Conservation (phyloP, 1,139 yeast species). For the Protomyces arabidopsidicola region DNA sequence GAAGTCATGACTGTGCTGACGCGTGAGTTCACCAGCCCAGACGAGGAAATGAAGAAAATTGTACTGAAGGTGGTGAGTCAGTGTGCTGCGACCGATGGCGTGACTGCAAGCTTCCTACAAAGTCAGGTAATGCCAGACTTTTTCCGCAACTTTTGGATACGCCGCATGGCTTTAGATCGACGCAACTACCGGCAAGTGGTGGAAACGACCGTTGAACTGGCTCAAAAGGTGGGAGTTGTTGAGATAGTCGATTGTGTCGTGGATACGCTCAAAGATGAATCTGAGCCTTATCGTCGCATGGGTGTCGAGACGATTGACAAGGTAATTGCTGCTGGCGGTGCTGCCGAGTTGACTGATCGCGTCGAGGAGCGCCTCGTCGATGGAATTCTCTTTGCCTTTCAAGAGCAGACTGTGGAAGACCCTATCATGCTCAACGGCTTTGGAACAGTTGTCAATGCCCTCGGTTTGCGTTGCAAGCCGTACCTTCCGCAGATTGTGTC, state of each 20-base stretch:
- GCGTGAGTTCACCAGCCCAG: slow-evolving; percentile 75
- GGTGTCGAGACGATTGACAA: slow-evolving; percentile 63
- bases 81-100: slow-evolving; percentile 52
- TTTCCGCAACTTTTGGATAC: slow-evolving; percentile 66
- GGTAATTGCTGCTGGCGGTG: slow-evolving; percentile 47
- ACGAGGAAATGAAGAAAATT: slow-evolving; percentile 80
- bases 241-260: slow-evolving; percentile 58
- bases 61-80: slow-evolving; percentile 61
- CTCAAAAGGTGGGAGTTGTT: slow-evolving; percentile 63
- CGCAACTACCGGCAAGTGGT: slow-evolving; percentile 58
- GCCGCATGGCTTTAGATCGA: slow-evolving; percentile 50
- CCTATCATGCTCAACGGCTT: slow-evolving; percentile 58
- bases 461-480: slow-evolving; percentile 67
- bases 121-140: slow-evolving; percentile 59
- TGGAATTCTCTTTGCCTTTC: slow-evolving; percentile 78
- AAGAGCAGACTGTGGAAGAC: slow-evolving; percentile 63
- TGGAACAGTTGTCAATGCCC: slow-evolving; percentile 59
- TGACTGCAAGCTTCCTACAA: slow-evolving; percentile 47
- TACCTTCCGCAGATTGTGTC: slow-evolving; percentile 72
- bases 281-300: slow-evolving; percentile 76
- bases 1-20: slow-evolving; percentile 64
- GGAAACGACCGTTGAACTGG: slow-evolving; percentile 65
- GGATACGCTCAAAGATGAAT: slow-evolving; percentile 66
- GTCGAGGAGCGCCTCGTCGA: slow-evolving; percentile 69
- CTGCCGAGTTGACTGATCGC: slow-evolving; percentile 52